Conservation (phyloP, 495 filamentous ascomycete genomes). For the Halenospora varia region DNA sequence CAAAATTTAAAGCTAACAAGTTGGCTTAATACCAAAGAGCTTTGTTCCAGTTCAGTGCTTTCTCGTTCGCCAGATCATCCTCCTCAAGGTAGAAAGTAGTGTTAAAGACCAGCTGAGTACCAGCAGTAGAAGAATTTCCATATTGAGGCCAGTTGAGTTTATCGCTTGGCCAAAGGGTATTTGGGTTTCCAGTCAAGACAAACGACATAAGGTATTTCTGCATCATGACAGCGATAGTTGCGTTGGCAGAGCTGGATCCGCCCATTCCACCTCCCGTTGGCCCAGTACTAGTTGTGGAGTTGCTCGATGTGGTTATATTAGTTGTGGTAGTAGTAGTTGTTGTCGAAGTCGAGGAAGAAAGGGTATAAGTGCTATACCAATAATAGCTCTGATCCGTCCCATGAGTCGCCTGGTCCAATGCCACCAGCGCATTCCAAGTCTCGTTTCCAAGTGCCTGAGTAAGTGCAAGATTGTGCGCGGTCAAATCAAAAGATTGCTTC, state of each 20-base stretch:
- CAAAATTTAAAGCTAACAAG: too few relatives aligned
- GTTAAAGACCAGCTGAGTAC: constrained; percentile 21
- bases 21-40: constrained; percentile 31
- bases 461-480: constrained; percentile 29
- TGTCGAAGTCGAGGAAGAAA: constrained; percentile 13
- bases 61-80: constrained; percentile 31
- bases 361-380: constrained; percentile 32
- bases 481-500: constrained; percentile 33
- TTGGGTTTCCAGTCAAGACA: constrained; percentile 33
- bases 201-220: constrained; percentile 33
- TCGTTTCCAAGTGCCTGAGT: constrained; percentile 31
- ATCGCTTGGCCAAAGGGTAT: constrained; percentile 28
- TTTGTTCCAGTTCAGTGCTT: constrained; percentile 32
- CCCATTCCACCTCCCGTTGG: not conserved
- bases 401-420: constrained; percentile 28
- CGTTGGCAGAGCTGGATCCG: constrained; percentile 5
- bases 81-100: constrained; percentile 27
- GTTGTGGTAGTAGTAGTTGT: constrained; percentile 3
- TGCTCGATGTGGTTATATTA: not conserved
- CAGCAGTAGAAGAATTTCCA: not conserved
- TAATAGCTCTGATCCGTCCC: constrained; percentile 35
- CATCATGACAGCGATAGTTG: constrained; percentile 22
- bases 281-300: constrained; percentile 5
- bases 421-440: constrained; percentile 32
- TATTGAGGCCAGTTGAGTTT: constrained; percentile 35